These are phyloP conservation scores for Phaseolus coccineus DNA, from an alignment of 331 rosid species.

Conservation along the genomic window DNA sequence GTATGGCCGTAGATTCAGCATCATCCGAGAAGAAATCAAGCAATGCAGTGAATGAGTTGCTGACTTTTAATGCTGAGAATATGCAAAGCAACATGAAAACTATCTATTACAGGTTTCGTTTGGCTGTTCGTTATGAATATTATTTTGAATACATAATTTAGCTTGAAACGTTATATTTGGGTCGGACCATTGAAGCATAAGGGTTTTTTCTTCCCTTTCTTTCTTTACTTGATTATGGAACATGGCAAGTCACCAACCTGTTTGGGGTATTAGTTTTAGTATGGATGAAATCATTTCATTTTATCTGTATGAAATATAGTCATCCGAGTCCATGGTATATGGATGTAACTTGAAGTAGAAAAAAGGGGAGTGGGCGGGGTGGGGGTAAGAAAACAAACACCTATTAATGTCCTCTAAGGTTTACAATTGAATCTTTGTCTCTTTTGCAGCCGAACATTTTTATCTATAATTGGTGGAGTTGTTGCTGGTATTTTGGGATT, in stretches of 20 bases:
- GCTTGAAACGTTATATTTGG: slow-evolving; percentile 25
- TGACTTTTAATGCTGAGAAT: slow-evolving; percentile 84
- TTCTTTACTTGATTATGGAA: slow-evolving; percentile 15
- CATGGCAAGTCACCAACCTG: not conserved
- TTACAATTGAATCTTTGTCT: slow-evolving; percentile 7
- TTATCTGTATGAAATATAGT: slow-evolving; percentile 18
- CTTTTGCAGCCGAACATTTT: slow-evolving; percentile 88
- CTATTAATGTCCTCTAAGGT: slow-evolving; percentile 4
- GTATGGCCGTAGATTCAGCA: slow-evolving; percentile 75
- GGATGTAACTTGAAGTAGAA: slow-evolving; percentile 10
- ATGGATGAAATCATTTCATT: slow-evolving; percentile 30
- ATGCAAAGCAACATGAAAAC: slow-evolving; percentile 87
- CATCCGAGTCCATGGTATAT: slow-evolving; percentile 4
- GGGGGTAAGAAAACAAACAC: not conserved
- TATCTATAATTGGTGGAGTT: slow-evolving; percentile 91
- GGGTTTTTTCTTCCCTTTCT: slow-evolving; percentile 6
- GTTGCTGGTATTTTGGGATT: slow-evolving; percentile 94
- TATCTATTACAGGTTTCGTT: slow-evolving; percentile 86
- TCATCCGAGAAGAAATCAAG: slow-evolving; percentile 72
- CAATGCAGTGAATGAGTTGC: slow-evolving; percentile 61
- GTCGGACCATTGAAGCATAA: not conserved
- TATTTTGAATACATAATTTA: slow-evolving; percentile 13
- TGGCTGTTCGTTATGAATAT: slow-evolving; percentile 5
- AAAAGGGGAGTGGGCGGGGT: not conserved
- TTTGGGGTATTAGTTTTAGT: slow-evolving; percentile 24